Evolutionary conservation across 257 asterid genomes (phyloP), one percentile per base, ranked within the genome.

Genomic region (Leonotis leonurus): DNA sequence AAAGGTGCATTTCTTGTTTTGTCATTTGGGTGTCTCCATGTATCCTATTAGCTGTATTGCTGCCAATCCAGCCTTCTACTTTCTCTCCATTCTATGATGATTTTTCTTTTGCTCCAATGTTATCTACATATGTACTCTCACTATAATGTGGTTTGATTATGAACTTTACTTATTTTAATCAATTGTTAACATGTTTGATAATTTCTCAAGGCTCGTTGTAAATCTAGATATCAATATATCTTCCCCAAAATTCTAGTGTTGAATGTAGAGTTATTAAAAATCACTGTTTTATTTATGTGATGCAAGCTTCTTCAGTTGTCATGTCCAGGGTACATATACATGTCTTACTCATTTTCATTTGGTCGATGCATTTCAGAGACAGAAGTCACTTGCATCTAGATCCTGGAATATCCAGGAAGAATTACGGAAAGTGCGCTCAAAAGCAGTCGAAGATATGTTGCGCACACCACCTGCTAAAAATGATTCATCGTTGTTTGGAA

Each of bases 391-490:
- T 72, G 77, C 89, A 58, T 78, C 93, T 60, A 93, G 89, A 45
- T 74, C 93, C 18, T 90, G 93, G 93, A 87, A 87, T 78, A 81
- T 90, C 39, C 90, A 85, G 67, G 96, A 90, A 67, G 97, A 90
- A 78, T 51, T 85, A 59, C 78, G 95, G 61, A 90, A 80, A 79
- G 87, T 90, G 26, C 86, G 97, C 24, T 75, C 86, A 20, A 87
- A 90, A 73, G 97, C 96, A 57, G 75, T 90, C 1, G 87, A 83
- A 27, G 95, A 87, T 76, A 59, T 90, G 79, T 74, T 90, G 59
- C 82, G 68, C 30, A 54, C 86, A 25, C 81, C 90, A 60, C 74
- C 85, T 24, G 41, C 73, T 30, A 81, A 64, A 65, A 54, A 50
- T 52, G 85, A 80, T 78, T 77, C 75, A 9, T 73, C 80, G 65